phyloP scores from a whole-genome alignment of 2,329 filamentous ascomycete species.

The Botrytis paeoniae region DNA sequence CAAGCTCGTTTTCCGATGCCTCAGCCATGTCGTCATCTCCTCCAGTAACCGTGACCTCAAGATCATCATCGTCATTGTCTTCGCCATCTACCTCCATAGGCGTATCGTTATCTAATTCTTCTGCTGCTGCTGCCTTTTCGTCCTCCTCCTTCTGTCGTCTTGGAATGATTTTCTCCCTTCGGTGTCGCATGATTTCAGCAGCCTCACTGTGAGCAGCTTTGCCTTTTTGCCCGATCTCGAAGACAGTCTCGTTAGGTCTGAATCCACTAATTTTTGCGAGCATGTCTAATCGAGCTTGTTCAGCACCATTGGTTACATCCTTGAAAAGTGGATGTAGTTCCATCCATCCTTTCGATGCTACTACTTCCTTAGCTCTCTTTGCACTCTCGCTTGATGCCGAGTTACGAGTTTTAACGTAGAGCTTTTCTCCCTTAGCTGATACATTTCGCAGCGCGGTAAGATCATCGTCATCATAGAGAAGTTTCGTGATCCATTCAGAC shows the following conservation, averaged over 20 bases:
- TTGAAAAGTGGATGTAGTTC: slow-evolving; percentile 80
- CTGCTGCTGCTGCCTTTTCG: slow-evolving; percentile 39
- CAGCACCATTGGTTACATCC: slow-evolving; percentile 60
- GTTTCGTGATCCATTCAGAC: slow-evolving; percentile 79
- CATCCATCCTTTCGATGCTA: slow-evolving; percentile 66
- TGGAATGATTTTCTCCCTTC: slow-evolving; percentile 66
- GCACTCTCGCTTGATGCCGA: slow-evolving; percentile 88
- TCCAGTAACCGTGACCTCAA: slow-evolving; percentile 37
- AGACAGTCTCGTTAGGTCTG: slow-evolving; percentile 90
- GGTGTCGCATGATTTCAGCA: slow-evolving; percentile 71
- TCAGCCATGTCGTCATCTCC: slow-evolving; percentile 51
- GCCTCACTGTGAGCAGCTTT: slow-evolving; percentile 61
- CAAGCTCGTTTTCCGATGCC: slow-evolving; percentile 61
- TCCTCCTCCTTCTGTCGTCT: slow-evolving; percentile 44
- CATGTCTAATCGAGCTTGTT: slow-evolving; percentile 79
- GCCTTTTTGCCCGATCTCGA: slow-evolving; percentile 79
- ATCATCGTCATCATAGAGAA: slow-evolving; percentile 73
- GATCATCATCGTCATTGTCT: slow-evolving; percentile 42
- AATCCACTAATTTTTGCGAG: slow-evolving; percentile 84
- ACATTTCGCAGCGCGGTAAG: slow-evolving; percentile 69
- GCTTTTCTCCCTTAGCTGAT: slow-evolving; percentile 82
- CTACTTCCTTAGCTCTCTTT: slow-evolving; percentile 77
- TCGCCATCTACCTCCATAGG: slow-evolving; percentile 34
- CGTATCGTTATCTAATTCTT: slow-evolving; percentile 34
- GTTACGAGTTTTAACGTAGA: slow-evolving; percentile 87